These are phyloP conservation scores for Chlorella sorokiniana DNA, from an alignment of 139 green algal species.

Conservation along the genomic window DNA sequence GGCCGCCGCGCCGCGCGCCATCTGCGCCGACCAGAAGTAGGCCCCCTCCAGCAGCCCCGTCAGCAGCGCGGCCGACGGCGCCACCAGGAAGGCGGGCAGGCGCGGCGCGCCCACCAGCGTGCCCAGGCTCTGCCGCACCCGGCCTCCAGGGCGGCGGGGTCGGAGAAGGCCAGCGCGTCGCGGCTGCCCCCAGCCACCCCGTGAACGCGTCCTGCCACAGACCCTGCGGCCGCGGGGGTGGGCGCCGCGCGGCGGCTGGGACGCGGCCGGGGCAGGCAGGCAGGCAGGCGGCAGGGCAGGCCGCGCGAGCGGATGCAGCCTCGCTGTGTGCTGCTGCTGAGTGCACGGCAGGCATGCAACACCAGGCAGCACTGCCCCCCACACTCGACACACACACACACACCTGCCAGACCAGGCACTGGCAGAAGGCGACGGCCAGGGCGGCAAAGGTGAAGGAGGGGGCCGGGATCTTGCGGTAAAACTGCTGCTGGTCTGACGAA, in stretches of 20 bases:
- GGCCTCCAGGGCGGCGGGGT: background rate
- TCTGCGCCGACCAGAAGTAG: background rate
- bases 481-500: background rate
- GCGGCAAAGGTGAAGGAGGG: background rate
- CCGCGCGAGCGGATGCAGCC: too few species aligned
- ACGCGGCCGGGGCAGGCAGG: too few species aligned
- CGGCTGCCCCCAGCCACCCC: constrained; percentile 14
- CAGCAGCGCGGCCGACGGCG: background rate
- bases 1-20: too few species aligned
- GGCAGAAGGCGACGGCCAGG: background rate
- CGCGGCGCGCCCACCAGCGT: constrained; percentile 8
- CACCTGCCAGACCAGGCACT: constrained; percentile 8
- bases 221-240: background rate
- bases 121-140: constrained; percentile 3
- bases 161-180: background rate
- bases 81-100: constrained; percentile 25
- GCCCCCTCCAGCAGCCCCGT: background rate
- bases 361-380: too few species aligned
- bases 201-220: constrained; percentile 28
- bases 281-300: too few species aligned
- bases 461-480: background rate
- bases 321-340: too few species aligned
- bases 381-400: too few species aligned
- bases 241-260: too few species aligned
- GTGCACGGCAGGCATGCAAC: background rate